Conservation (phyloP, 495 filamentous ascomycete species). For the Parmelia sp. region DNA sequence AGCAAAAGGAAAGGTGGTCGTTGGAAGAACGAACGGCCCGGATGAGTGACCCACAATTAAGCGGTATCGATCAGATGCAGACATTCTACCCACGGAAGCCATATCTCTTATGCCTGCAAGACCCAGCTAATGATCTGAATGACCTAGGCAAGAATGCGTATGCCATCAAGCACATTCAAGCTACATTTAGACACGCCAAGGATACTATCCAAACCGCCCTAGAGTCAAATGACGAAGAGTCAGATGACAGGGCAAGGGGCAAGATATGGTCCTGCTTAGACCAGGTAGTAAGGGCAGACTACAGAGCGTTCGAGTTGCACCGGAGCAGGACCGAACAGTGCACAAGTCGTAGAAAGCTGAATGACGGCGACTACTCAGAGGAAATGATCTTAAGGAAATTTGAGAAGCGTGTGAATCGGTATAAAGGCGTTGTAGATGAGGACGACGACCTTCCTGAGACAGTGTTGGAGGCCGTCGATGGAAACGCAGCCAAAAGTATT, state of each 20-base stretch:
- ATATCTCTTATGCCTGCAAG: conserved; percentile 51
- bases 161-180: conserved; percentile 39
- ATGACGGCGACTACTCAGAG: not conserved
- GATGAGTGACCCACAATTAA: conserved; percentile 5
- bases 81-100: conserved; percentile 25
- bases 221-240: too few species aligned
- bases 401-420: not conserved
- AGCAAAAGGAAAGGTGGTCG: conserved; percentile 12
- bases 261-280: not conserved
- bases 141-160: conserved; percentile 45
- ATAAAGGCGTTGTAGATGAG: not conserved
- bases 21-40: not conserved
- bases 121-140: conserved; percentile 51
- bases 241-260: not conserved
- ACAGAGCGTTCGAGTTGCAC: conserved; percentile 2
- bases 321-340: not conserved
- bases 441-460: not conserved
- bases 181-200: conserved; percentile 22
- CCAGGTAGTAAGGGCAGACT: conserved; percentile 5
- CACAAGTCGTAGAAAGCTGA: too few species aligned
- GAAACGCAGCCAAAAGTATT: not conserved
- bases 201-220: not conserved
- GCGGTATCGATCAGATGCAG: conserved; percentile 16
- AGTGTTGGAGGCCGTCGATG: not conserved
- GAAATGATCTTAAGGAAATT: not conserved